phyloP scores from a whole-genome alignment of 805 yeast genomes.

The Lipomyces oligophaga region DNA sequence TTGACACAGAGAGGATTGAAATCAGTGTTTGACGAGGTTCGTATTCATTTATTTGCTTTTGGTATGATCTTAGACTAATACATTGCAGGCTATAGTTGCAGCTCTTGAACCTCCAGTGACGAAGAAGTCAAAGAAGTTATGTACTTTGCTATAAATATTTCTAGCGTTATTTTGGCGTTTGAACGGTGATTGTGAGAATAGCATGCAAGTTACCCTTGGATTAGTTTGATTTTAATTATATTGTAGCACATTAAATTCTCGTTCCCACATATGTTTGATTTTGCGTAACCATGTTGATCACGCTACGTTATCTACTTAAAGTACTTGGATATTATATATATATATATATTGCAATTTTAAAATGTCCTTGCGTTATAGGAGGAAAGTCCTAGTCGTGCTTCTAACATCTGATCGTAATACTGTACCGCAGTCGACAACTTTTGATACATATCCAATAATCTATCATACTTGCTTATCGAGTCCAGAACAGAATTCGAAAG shows the following conservation, averaged over 20 bases:
- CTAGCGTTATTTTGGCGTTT: background rate
- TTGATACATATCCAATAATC: slow-evolving; percentile 65
- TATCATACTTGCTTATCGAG: slow-evolving; percentile 55
- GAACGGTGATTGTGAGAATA: too few relatives aligned
- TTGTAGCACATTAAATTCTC: too few relatives aligned
- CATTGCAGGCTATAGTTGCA: slow-evolving; percentile 76
- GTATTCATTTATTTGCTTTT: background rate
- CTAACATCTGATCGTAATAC: slow-evolving; percentile 72
- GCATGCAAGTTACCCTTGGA: too few relatives aligned
- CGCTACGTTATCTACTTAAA: background rate
- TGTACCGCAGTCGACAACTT: slow-evolving; percentile 72
- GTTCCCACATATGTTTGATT: too few relatives aligned
- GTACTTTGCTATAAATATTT: slow-evolving; percentile 19
- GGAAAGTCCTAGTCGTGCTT: slow-evolving; percentile 36
- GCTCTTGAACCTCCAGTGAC: slow-evolving; percentile 95
- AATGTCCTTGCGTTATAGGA: background rate
- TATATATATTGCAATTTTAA: slow-evolving; percentile 18
- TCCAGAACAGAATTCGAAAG: slow-evolving; percentile 56
- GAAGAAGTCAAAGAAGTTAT: slow-evolving; percentile 58
- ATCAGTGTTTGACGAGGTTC: slow-evolving; percentile 86
- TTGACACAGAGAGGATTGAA: slow-evolving; percentile 94
- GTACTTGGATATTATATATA: background rate
- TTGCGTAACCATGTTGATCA: background rate
- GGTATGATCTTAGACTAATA: background rate
- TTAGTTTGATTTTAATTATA: too few relatives aligned